Evolutionary conservation across 108 stramenopile genomes (phyloP).

Genomic region (Nitzschia sp.): DNA sequence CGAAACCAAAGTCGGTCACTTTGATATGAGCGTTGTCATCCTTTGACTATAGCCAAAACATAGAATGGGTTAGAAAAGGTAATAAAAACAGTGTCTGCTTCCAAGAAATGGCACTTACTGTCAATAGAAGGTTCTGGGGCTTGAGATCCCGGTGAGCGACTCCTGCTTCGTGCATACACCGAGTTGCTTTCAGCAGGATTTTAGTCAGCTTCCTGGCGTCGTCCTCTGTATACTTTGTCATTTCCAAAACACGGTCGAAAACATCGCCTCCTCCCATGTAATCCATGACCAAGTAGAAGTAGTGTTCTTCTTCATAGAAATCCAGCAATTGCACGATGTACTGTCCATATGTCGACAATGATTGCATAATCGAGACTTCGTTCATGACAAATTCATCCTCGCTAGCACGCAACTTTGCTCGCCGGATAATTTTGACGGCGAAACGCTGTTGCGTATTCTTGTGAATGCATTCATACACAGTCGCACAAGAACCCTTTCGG

Average conservation of each 20-base stretch:
- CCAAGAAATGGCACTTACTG: constrained; percentile 27
- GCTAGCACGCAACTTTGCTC: constrained; percentile 16
- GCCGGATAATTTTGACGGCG: constrained; percentile 41
- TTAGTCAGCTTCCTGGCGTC: constrained; percentile 80
- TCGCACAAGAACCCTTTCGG: constrained; percentile 83
- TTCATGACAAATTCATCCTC: constrained; percentile 32
- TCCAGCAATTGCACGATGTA: constrained; percentile 83
- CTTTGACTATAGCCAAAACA: constrained; percentile 17
- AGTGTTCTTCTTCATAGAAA: constrained; percentile 83
- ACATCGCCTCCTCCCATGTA: constrained; percentile 90
- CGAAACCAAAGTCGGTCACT: constrained; percentile 92
- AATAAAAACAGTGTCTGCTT: constrained; percentile 5
- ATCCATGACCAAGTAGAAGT: constrained; percentile 90
- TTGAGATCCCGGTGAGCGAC: constrained; percentile 93
- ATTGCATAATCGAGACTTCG: constrained; percentile 64
- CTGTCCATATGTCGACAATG: constrained; percentile 42
- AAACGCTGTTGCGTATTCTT: constrained; percentile 25
- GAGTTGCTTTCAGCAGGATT: constrained; percentile 66
- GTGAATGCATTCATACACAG: constrained; percentile 62
- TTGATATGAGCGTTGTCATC: constrained; percentile 79
- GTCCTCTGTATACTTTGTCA: constrained; percentile 80
- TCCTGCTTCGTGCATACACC: constrained; percentile 53
- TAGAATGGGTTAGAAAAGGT: background rate
- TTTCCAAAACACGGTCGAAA: constrained; percentile 83
- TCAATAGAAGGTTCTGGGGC: constrained; percentile 91